Evolutionary conservation across 176 grass and related monocot genomes (phyloP).

Genomic region (Carex littledalei): DNA sequence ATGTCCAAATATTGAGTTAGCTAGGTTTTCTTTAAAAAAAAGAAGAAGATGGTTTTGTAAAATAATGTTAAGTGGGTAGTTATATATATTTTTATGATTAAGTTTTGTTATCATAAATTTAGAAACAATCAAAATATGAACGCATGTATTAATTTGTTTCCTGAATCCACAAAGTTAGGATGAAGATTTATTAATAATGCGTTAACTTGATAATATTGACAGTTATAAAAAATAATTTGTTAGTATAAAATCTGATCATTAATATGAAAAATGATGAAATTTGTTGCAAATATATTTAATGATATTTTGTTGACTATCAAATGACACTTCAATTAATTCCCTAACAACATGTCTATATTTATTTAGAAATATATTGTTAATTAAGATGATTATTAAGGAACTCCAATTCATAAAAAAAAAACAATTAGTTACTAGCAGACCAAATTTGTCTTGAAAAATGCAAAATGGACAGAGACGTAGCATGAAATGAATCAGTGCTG

Average conservation of each 20-base stretch:
- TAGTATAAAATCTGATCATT: no score
- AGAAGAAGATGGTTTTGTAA: neutral
- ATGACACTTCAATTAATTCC: no score
- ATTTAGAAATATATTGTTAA: no score
- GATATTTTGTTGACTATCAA: no score
- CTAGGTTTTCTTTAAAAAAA: neutral
- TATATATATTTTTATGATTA: neutral
- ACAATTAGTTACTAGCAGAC: neutral
- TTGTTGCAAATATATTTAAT: no score
- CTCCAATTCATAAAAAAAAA: neutral
- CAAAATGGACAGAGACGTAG: neutral
- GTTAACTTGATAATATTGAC: no score
- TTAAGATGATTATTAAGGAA: no score
- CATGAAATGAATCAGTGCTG: constrained; percentile 5
- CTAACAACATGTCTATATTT: no score
- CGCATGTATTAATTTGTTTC: neutral
- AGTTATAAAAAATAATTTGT: no score
- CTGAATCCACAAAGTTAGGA: neutral
- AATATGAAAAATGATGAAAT: no score
- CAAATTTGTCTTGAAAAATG: neutral
- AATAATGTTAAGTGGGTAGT: neutral
- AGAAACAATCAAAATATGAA: neutral
- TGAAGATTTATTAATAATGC: no score
- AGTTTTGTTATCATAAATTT: neutral
- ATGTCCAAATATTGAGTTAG: neutral